Percentiles rank a stretch among this genome's conserved stretches.
Evolutionary conservation across 2,329 filamentous ascomycete genomes (phyloP).

Genomic region (Sporothrix pallida): DNA sequence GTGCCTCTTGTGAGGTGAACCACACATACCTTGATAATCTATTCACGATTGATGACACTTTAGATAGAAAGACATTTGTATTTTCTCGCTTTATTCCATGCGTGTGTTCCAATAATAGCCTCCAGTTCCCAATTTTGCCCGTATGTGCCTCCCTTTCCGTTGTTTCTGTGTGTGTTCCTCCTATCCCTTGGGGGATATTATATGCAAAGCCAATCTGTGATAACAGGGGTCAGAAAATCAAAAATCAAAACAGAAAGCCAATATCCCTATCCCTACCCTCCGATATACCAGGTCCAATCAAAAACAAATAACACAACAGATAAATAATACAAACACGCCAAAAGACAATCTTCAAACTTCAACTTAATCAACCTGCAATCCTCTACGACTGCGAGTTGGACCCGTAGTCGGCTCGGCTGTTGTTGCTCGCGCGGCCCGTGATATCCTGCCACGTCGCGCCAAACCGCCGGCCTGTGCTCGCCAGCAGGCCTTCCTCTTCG

Average conservation of each 20-base stretch:
- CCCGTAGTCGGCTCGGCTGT: conserved; percentile 27
- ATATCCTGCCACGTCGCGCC: conserved; percentile 90
- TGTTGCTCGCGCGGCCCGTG: conserved; percentile 58
- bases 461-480: conserved; percentile 80
- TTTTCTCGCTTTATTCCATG: background rate
- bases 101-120: background rate
- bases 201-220: conserved; percentile 24
- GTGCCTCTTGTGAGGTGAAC: conserved; percentile 56
- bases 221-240: background rate
- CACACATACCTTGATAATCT: background rate
- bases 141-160: background rate
- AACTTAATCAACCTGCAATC: background rate
- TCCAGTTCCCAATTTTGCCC: conserved; percentile 15
- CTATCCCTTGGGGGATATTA: background rate
- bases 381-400: conserved; percentile 15
- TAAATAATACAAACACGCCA: background rate
- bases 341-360: background rate
- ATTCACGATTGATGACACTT: background rate
- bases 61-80: background rate
- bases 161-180: conserved; percentile 2
- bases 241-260: background rate
- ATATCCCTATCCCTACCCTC: background rate
- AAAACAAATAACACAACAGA: too few relatives aligned
- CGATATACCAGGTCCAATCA: background rate
- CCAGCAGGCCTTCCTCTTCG: conserved; percentile 90